A percentile compares a stretch with the other conserved stretches of the same genome.
Evolutionary conservation across 805 yeast species (phyloP).

Genomic region (Pachysolen tannophilus): DNA sequence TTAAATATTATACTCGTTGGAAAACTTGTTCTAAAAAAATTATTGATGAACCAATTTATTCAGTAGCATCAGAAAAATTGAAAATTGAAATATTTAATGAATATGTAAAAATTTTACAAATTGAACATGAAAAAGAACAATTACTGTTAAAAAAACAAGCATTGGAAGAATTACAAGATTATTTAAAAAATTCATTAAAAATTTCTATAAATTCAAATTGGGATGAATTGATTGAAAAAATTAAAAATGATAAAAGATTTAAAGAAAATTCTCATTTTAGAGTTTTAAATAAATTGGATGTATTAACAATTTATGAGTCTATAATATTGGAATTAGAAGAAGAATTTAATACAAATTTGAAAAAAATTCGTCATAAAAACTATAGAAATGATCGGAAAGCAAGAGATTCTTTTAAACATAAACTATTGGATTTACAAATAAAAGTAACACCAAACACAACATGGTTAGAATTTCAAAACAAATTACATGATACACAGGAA

Average conservation of each 20-base stretch:
- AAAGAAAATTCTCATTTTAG: slow-evolving; percentile 51
- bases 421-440: slow-evolving; percentile 34
- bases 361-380: slow-evolving; percentile 29
- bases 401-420: slow-evolving; percentile 46
- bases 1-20: slow-evolving; percentile 61
- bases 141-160: slow-evolving; percentile 36
- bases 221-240: slow-evolving; percentile 26
- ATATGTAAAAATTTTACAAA: slow-evolving; percentile 34
- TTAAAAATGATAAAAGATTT: slow-evolving; percentile 41
- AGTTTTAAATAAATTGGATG: slow-evolving; percentile 48
- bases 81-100: slow-evolving; percentile 47
- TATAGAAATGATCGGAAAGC: slow-evolving; percentile 56
- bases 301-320: slow-evolving; percentile 42
- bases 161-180: slow-evolving; percentile 40
- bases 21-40: slow-evolving; percentile 42
- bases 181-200: slow-evolving; percentile 29
- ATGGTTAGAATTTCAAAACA: slow-evolving; percentile 50
- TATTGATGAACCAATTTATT: slow-evolving; percentile 57
- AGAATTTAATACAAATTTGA: slow-evolving; percentile 20
- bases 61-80: slow-evolving; percentile 50
- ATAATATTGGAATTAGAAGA: slow-evolving; percentile 21
- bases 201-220: slow-evolving; percentile 26
- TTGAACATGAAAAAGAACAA: slow-evolving; percentile 19
- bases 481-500: slow-evolving; percentile 44
- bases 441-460: slow-evolving; percentile 38